A percentile compares a stretch with the other conserved stretches of the same genome.
Evolutionary conservation across 805 yeast genomes (phyloP).

Genomic region (Cyberlindnera samutprakarnensis): DNA sequence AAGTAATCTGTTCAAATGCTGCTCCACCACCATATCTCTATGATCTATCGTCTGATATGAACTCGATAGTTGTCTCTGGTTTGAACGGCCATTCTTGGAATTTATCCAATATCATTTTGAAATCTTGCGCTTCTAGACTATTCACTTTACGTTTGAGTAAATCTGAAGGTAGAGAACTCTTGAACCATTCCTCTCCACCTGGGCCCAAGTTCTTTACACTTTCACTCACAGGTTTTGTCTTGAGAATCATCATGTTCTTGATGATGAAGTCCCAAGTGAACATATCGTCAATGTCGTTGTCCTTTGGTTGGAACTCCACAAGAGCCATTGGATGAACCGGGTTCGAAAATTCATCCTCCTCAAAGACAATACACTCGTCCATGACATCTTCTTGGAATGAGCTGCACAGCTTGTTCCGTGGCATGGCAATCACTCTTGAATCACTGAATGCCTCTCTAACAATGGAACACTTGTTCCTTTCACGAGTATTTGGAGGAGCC

Average conservation of each 20-base stretch:
- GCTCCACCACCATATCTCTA: no score
- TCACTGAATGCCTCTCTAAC: slow-evolving; percentile 60
- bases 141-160: slow-evolving; percentile 38
- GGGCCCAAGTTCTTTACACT: slow-evolving; percentile 61
- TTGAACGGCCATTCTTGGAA: slow-evolving; percentile 83
- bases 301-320: slow-evolving; percentile 48
- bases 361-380: slow-evolving; percentile 18
- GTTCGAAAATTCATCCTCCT: slow-evolving; percentile 24
- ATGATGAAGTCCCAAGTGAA: slow-evolving; percentile 64
- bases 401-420: slow-evolving; percentile 19
- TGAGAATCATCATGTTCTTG: slow-evolving; percentile 47
- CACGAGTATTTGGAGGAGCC: slow-evolving; percentile 42
- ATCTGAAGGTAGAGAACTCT: slow-evolving; percentile 25
- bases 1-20: no score
- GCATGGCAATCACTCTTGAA: slow-evolving; percentile 45
- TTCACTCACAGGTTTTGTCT: slow-evolving; percentile 36
- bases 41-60: slow-evolving; percentile 21
- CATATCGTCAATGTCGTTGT: slow-evolving; percentile 31
- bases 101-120: slow-evolving; percentile 38
- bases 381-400: slow-evolving; percentile 16
- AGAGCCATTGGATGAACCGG: slow-evolving; percentile 26
- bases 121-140: slow-evolving; percentile 49
- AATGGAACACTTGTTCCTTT: slow-evolving; percentile 56
- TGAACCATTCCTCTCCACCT: slow-evolving; percentile 59
- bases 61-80: slow-evolving; percentile 39